Evolutionary conservation across 2,329 filamentous ascomycete species (phyloP), one percentile per base, ranked within the genome.

Genomic region (Pseudodiploospora longispora): DNA sequence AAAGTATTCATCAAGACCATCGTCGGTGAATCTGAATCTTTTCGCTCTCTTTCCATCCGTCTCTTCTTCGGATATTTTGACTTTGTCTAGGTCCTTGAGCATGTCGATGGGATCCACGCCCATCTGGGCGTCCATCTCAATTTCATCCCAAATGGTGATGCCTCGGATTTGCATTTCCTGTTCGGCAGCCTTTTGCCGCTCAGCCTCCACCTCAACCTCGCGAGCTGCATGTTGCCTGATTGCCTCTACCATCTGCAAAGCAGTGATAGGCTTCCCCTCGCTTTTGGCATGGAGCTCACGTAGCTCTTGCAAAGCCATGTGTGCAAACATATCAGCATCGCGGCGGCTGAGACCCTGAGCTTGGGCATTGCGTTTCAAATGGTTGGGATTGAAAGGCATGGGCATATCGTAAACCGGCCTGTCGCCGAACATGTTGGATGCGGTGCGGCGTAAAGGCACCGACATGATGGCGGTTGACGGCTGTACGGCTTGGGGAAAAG

Each of bases 1-100:
- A 40, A 67, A 66, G 44, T 55, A 58, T 9, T 55, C 48, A 6
- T 55, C 42, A 4, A 61, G 38, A 5, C 52, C 57, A 9, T 52
- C 49, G 5, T 57, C 44, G 9, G 50, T 51, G 30, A 67, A 63
- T 30, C 55, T 55, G 50, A 60, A 59, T 10, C 54, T 54, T 43
- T 60, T 58, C 8, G n/a, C 40, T 4, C 12, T 44, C 6, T 46
- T 41, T 12, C 54, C 56, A 31, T 47, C 37, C 6, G 43, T 29
- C 5, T 45, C 40, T 4, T 41, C 29, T 8, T 47, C 46, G 10
- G 38, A 48, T 30, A 54, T 38, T 7, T 37, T 19, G 5, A 51
- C 28, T 10, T 45, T 44, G 4, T 44, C 41, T 9, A 50, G n/a
- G 10, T 41, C 38, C 27, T 31, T 45, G 36, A 47, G 46, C 7